Evolutionary conservation across 2,329 filamentous ascomycete species (phyloP).

Genomic region (Achaetomium macrosporum): DNA sequence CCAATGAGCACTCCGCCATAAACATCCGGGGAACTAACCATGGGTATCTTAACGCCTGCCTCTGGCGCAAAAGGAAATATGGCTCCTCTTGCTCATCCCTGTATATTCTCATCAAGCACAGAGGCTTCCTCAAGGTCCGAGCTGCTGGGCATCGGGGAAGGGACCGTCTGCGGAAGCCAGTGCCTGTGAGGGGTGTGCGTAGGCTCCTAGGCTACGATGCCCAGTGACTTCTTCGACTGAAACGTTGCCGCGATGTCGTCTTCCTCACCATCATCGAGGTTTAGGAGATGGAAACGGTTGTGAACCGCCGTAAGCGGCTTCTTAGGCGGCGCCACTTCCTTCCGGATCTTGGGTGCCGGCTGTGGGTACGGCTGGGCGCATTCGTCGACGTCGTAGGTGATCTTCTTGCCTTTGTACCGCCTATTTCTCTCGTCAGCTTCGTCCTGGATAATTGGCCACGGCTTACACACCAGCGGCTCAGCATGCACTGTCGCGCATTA

Average conservation of each 20-base stretch:
- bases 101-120: background rate
- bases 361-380: constrained; percentile 55
- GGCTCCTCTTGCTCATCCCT: background rate
- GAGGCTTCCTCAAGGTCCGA: background rate
- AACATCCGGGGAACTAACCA: background rate
- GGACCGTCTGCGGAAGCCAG: background rate
- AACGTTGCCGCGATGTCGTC: constrained; percentile 30
- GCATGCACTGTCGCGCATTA: constrained; percentile 73
- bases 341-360: constrained; percentile 23
- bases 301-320: constrained; percentile 34
- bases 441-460: background rate
- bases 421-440: constrained; percentile 32
- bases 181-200: background rate
- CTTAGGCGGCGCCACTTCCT: constrained; percentile 29
- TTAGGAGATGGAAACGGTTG: constrained; percentile 60
- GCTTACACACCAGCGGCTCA: constrained; percentile 47
- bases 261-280: constrained; percentile 41
- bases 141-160: background rate
- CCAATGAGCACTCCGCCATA: background rate
- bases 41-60: constrained; percentile 8
- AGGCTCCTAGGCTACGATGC: constrained; percentile 24
- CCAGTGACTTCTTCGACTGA: constrained; percentile 23
- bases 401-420: constrained; percentile 63
- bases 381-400: constrained; percentile 68
- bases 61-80: background rate